These are phyloP conservation scores for Starmerella stigmatis DNA, from an alignment of 805 yeast species.

Conservation along the genomic window DNA sequence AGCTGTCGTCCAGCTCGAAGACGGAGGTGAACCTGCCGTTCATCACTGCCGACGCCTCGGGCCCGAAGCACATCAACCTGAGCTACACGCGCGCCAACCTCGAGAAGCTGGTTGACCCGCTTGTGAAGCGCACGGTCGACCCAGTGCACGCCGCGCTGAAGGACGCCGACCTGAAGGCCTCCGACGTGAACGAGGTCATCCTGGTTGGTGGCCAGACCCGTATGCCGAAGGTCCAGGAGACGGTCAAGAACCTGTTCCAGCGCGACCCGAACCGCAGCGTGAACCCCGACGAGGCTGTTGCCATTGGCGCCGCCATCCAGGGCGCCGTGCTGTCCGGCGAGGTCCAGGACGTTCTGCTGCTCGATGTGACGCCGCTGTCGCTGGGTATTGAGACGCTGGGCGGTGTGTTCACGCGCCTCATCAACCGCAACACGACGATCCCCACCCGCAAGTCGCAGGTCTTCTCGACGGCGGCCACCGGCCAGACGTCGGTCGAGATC, in stretches of 20 bases:
- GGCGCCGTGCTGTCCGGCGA: conserved; percentile 95
- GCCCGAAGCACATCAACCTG: conserved; percentile 69
- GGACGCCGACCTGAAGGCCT: conserved; percentile 60
- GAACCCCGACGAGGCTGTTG: conserved; percentile 91
- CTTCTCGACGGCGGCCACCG: conserved; percentile 92
- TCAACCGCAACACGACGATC: conserved; percentile 87
- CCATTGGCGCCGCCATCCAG: conserved; percentile 95
- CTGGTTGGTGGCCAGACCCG: conserved; percentile 87
- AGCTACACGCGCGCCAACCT: conserved; percentile 57
- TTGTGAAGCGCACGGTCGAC: conserved; percentile 60
- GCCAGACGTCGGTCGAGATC: conserved; percentile 93
- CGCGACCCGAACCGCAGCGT: conserved; percentile 82
- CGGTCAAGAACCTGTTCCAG: conserved; percentile 66
- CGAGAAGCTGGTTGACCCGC: conserved; percentile 54
- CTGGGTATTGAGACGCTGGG: conserved; percentile 97
- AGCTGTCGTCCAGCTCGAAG: conserved; percentile 59
- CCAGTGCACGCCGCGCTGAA: conserved; percentile 74
- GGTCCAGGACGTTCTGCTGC: conserved; percentile 78
- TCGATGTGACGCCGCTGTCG: conserved; percentile 83
- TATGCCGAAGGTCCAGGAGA: conserved; percentile 77
- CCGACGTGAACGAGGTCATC: conserved; percentile 68
- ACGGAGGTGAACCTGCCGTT: conserved; percentile 76
- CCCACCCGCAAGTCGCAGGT: conserved; percentile 95
- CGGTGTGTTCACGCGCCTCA: conserved; percentile 89
- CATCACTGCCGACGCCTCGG: conserved; percentile 76